Evolutionary conservation across 192 early-diverging fungal species (phyloP).

Genomic region (Diversispora eburnea): DNA sequence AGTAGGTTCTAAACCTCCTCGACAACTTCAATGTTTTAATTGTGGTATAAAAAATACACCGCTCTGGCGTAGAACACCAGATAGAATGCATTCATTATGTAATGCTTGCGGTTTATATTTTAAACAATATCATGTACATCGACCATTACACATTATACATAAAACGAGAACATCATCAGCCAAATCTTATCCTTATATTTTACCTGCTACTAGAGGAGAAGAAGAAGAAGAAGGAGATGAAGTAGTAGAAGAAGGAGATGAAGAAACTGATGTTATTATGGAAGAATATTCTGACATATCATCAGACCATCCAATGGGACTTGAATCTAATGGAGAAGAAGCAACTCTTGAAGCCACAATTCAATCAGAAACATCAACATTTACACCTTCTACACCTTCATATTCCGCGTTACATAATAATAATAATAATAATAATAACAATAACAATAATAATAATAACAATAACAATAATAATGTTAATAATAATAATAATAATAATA

Average conservation of each 20-base stretch:
- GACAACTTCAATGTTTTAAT: conserved; percentile 63
- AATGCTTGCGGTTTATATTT: conserved; percentile 92
- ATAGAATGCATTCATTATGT: conserved; percentile 80
- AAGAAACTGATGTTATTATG: neutral
- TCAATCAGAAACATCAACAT: conserved; percentile 12
- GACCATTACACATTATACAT: conserved; percentile 65
- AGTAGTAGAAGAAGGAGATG: neutral
- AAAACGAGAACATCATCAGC: conserved; percentile 33
- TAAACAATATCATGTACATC: conserved; percentile 81
- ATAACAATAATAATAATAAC: too few relatives aligned
- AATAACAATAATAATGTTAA: too few relatives aligned
- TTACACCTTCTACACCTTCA: neutral
- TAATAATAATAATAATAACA: too few relatives aligned
- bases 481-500: too few relatives aligned
- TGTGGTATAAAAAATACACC: conserved; percentile 82
- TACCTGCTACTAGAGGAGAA: conserved; percentile 13
- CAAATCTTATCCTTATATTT: conserved; percentile 26
- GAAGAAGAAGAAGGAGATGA: neutral
- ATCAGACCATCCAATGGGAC: conserved; percentile 1
- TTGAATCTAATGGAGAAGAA: conserved; percentile 17
- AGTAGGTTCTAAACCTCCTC: conserved; percentile 37
- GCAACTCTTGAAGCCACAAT: neutral
- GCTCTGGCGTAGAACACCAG: conserved; percentile 79
- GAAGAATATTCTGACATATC: neutral
- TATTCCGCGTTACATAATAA: neutral